phyloP scores from a whole-genome alignment of 352 stramenopile species.

The Phytophthora quininea region DNA sequence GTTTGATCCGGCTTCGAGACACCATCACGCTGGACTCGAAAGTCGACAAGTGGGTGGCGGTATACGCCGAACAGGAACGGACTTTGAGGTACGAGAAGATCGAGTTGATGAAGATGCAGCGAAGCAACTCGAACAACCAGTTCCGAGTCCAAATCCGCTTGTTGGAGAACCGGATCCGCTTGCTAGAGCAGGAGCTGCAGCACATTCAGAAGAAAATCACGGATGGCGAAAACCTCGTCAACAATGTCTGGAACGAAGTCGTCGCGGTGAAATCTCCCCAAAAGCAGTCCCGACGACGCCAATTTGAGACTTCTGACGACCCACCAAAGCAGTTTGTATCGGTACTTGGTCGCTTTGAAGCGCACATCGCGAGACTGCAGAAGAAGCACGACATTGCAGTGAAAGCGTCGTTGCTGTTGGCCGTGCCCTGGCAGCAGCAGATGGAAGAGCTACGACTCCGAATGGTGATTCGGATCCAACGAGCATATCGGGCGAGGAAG shows the following conservation, averaged over 20 bases:
- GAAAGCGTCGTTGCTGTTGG: constrained; percentile 55
- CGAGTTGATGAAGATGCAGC: constrained; percentile 65
- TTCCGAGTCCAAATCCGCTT: constrained; percentile 64
- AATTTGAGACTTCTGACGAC: too few species aligned
- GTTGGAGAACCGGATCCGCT: constrained; percentile 57
- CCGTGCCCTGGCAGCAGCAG: constrained; percentile 73
- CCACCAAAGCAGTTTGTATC: constrained; percentile 50
- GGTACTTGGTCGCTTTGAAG: constrained; percentile 68
- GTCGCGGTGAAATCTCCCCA: constrained; percentile 26
- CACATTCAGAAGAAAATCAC: constrained; percentile 64
- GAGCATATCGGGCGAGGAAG: constrained; percentile 59
- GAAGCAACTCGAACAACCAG: constrained; percentile 51
- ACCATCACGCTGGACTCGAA: constrained; percentile 70
- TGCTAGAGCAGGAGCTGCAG: constrained; percentile 68
- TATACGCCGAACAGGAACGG: constrained; percentile 59
- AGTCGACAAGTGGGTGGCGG: constrained; percentile 46
- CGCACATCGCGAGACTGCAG: constrained; percentile 56
- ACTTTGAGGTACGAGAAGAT: constrained; percentile 60
- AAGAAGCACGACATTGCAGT: constrained; percentile 58
- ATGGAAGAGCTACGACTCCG: constrained; percentile 68
- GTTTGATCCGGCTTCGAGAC: constrained; percentile 68
- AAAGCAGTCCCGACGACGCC: constrained; percentile 1
- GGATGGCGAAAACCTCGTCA: constrained; percentile 51
- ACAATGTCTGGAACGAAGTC: constrained; percentile 67
- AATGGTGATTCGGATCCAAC: constrained; percentile 79